A percentile compares a stretch with the other conserved stretches of the same genome.
Evolutionary conservation across 768 basidiomycete species (phyloP).

Genomic region (Mycena rebaudengoi): DNA sequence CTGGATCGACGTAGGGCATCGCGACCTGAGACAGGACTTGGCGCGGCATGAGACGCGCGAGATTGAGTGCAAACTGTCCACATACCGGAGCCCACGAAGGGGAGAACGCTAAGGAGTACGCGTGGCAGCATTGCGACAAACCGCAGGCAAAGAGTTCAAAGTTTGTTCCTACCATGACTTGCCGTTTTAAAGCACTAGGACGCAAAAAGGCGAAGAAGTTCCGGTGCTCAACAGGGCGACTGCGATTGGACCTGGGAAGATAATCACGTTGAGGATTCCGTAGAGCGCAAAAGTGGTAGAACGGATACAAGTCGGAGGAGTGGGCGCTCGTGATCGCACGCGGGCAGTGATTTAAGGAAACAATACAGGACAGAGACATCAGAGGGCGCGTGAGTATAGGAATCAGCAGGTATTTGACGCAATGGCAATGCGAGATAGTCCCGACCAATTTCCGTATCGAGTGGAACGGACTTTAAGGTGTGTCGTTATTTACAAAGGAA

Average conservation of each 20-base stretch:
- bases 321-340: slow-evolving; percentile 6
- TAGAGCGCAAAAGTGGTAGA: neutral
- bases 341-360: slow-evolving; percentile 18
- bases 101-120: slow-evolving; percentile 45
- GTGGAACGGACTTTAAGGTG: neutral
- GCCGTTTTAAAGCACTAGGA: slow-evolving; percentile 28
- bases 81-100: slow-evolving; percentile 52
- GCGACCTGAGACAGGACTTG: slow-evolving; percentile 45
- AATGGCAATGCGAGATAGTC: slow-evolving; percentile 15
- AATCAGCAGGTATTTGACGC: slow-evolving; percentile 5
- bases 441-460: slow-evolving; percentile 24
- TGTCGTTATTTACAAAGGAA: neutral
- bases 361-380: slow-evolving; percentile 11
- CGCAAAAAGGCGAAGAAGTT: slow-evolving; percentile 38
- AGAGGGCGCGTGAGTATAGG: slow-evolving; percentile 4
- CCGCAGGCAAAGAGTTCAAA: slow-evolving; percentile 20
- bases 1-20: slow-evolving; percentile 55
- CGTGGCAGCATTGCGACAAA: slow-evolving; percentile 42
- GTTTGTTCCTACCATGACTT: neutral
- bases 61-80: neutral
- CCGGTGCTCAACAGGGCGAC: slow-evolving; percentile 13
- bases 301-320: slow-evolving; percentile 40
- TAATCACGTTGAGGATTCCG: too few species aligned
- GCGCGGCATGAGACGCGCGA: neutral
- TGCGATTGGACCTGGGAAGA: neutral